Evolutionary conservation across 2,329 filamentous ascomycete species (phyloP), one percentile per base, ranked within the genome.

Genomic region (Colletotrichum liaoningense): DNA sequence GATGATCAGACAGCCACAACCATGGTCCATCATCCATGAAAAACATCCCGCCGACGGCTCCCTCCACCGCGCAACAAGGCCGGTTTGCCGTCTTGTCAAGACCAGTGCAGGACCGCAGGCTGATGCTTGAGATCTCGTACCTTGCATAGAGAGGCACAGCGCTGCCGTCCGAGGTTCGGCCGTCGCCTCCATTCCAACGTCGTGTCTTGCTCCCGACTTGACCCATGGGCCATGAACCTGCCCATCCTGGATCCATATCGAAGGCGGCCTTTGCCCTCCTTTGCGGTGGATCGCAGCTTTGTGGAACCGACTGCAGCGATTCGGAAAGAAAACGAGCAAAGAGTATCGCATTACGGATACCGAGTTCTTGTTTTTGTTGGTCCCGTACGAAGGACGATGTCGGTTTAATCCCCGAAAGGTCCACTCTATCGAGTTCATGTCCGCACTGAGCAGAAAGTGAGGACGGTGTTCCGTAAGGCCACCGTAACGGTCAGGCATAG

Each of bases 1-100:
- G 73, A 65, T 71, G 70, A 76, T 76, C 75, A 76, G 75, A 76
- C 75, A 69, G 67, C 69, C 65, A 73, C 66, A 46, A 69, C 67
- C 72, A 70, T 60, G 63, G 62, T 63, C 63, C 72, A 72, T 63
- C 62, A 30, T 54, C 63, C 63, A 72, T 63, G 62, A 63, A 58
- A 42, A 38, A 59, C 46, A 54, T 60, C 67, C 62, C 71, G 72
- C 38, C 58, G 26, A 52, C 30, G 58, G 71, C 30, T 57, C 54
- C 28, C 72, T 58, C 52, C 62, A 63, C 57, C n/a, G 30, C 68
- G 60, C 35, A 68, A 63, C 54, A 60, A 72, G 63, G 63, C 68
- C 68, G 68, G 28, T 63, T 67, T 68, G 60, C 66, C 71, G 70
- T 69, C 58, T 73, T 71, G 66, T 66, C 54, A 46, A 63, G 24